phyloP scores from a whole-genome alignment of 2,329 filamentous ascomycete genomes.

The Huntiella abstrusa region DNA sequence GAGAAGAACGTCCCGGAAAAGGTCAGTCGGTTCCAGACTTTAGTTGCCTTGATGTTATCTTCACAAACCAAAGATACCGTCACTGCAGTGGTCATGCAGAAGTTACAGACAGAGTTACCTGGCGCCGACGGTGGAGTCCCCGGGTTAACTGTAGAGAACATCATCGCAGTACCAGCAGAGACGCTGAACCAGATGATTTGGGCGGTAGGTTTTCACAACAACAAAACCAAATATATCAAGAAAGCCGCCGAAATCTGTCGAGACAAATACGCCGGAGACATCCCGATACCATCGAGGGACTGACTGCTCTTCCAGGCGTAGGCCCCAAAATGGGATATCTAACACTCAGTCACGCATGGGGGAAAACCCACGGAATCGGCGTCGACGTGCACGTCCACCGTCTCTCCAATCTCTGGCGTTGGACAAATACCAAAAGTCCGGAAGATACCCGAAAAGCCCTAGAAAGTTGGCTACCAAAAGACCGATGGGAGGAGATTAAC shows the following conservation, averaged over 20 bases:
- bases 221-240: constrained; percentile 73
- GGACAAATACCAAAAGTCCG: constrained; percentile 63
- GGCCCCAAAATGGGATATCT: constrained; percentile 92
- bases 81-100: constrained; percentile 64
- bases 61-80: constrained; percentile 89
- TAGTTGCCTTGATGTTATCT: constrained; percentile 76
- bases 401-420: constrained; percentile 87
- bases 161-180: constrained; percentile 51
- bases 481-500: constrained; percentile 87
- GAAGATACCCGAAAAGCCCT: constrained; percentile 64
- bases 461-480: constrained; percentile 64
- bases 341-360: constrained; percentile 56
- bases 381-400: constrained; percentile 92
- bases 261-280: constrained; percentile 53
- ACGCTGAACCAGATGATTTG: constrained; percentile 55
- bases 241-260: constrained; percentile 52
- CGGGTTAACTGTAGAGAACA: constrained; percentile 55
- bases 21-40: constrained; percentile 63
- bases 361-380: constrained; percentile 54
- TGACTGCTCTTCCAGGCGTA: constrained; percentile 66
- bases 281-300: constrained; percentile 60
- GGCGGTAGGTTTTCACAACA: constrained; percentile 85
- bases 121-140: constrained; percentile 25
- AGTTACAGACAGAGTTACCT: constrained; percentile 56
- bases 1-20: constrained; percentile 27